Evolutionary conservation across 768 basidiomycete genomes (phyloP), one percentile per base, ranked within the genome.

Genomic region (Thelephora aurantiotincta): DNA sequence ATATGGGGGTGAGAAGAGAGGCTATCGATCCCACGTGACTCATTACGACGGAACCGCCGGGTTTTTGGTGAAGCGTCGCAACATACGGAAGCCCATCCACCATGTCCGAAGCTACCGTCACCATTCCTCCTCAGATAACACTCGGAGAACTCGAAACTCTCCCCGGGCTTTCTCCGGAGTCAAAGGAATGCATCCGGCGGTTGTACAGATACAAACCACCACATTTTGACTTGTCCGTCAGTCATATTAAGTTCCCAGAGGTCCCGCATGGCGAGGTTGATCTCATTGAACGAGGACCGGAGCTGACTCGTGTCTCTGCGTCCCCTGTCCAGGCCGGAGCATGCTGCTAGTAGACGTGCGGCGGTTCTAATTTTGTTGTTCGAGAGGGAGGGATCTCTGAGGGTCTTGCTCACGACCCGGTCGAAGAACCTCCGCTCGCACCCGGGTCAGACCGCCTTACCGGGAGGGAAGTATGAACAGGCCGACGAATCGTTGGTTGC

Each of bases 341-440:
- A 68, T 38, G 56, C 68, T 9, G 53, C 47, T 13, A 61, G 58
- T 44, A 79, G 70, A 57, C 73, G 78, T 11, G 87, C 79, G 4
- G 85, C 85, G 6, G 88, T 93, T 0, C 70, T 93, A 2, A 77
- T 92, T 1, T 67, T 90, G 11, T 64, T 94, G 1, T 93, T 78
- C 52, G 83, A 92, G 59, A 64, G 73, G n/a, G 70, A 66, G 3
- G 81, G 75, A 14, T 62, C 72, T 38, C 63, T 92, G 5, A 75
- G 80, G 11, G 88, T 93, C 4, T 67, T 93, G 18, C 66, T 94
- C 47, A 94, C 91, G 1, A 94, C 91, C 3, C 75, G 91, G 9
- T 86, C 89, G 5, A 89, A 84, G 60, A 58, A 65, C 2, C 68
- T 89, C 11, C 68, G 84, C 23, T 75, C 80, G 0, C 85, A 89